phyloP scores from a whole-genome alignment of 768 basidiomycete genomes.

The Tricholomella constricta region DNA sequence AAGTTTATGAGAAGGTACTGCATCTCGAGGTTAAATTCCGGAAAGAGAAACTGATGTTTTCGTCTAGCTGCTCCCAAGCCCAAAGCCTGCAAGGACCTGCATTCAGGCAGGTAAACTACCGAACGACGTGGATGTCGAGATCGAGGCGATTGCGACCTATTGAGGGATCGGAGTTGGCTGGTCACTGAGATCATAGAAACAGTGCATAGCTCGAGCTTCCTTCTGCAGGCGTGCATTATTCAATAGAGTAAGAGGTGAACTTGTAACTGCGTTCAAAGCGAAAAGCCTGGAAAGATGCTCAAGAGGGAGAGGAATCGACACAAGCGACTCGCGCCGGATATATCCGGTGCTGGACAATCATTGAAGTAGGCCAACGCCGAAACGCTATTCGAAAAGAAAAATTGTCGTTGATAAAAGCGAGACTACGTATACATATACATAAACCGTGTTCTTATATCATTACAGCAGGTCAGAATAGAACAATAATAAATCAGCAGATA shows the following conservation, averaged over 20 bases:
- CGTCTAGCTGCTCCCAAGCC: conserved; percentile 42
- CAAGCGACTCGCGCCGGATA: neutral
- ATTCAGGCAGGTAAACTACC: conserved; percentile 75
- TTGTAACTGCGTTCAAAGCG: neutral
- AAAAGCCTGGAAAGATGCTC: neutral
- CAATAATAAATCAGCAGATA: conserved; percentile 1
- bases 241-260: neutral
- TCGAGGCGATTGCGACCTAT: conserved; percentile 63
- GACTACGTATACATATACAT: neutral
- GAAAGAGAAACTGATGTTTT: neutral
- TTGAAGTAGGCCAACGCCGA: no score
- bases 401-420: no score
- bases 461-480: neutral
- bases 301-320: neutral
- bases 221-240: no score
- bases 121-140: conserved; percentile 71
- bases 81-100: conserved; percentile 74
- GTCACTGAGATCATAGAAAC: no score
- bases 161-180: no score
- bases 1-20: conserved; percentile 53
- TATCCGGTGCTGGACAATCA: neutral
- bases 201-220: no score
- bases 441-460: neutral
- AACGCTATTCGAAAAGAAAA: no score
- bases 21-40: neutral